Percentiles rank a stretch among this genome's conserved stretches.
phyloP scores from a whole-genome alignment of 2,329 filamentous ascomycete species.

The Aureobasidium sp. region DNA sequence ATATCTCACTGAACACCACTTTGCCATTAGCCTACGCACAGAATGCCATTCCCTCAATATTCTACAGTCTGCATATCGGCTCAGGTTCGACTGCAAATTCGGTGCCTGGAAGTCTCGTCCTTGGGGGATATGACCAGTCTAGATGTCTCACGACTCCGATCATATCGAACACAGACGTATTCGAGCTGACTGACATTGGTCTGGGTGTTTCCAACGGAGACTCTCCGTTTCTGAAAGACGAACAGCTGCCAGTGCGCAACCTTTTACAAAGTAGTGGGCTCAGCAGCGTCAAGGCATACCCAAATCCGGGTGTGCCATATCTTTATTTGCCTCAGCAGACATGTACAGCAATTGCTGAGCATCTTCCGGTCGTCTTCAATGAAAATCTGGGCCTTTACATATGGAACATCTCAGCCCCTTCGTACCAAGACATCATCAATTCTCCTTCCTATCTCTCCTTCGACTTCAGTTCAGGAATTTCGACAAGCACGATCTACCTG shows the following conservation, averaged over 20 bases:
- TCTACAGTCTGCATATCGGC: conserved; percentile 1
- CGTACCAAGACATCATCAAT: neutral
- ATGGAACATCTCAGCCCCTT: neutral
- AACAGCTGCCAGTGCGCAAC: neutral
- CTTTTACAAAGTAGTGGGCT: neutral
- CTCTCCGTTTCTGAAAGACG: neutral
- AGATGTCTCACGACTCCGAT: conserved; percentile 3
- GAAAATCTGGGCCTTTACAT: neutral
- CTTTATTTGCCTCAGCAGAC: neutral
- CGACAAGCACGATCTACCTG: neutral
- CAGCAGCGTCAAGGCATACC: neutral
- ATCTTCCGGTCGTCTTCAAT: neutral
- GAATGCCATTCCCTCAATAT: neutral
- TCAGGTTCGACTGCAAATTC: neutral
- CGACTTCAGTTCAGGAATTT: neutral
- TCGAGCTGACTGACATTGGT: neutral
- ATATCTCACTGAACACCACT: neutral
- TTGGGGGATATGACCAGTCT: conserved; percentile 5
- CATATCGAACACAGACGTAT: neutral
- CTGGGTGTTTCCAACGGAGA: neutral
- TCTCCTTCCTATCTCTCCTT: neutral
- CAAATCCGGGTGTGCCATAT: conserved; percentile 12
- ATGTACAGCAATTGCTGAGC: neutral
- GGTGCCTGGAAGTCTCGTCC: neutral
- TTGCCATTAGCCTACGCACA: neutral